Conservation (phyloP, 768 basidiomycete genomes). For the Pisolithus tinctorius region DNA sequence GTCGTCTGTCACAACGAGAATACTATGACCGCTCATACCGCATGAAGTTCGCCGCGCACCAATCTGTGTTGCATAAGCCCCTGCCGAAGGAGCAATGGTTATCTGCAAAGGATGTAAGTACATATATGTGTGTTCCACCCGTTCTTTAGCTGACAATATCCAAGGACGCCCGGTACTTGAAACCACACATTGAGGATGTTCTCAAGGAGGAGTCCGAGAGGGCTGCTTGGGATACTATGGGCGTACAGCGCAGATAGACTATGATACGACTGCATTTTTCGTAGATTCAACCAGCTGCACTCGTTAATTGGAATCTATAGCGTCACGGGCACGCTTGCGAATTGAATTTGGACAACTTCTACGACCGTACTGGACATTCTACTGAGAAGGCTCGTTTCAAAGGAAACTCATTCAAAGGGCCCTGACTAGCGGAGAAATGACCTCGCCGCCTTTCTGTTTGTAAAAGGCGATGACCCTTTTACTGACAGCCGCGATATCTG, state of each 20-base stretch:
- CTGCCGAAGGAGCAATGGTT: conserved; percentile 82
- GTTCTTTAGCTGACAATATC: conserved; percentile 6
- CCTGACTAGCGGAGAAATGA: conserved; percentile 71
- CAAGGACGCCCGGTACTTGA: conserved; percentile 89
- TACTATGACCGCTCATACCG: conserved; percentile 89
- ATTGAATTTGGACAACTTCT: not conserved
- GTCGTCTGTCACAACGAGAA: conserved; percentile 72
- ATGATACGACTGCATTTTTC: not conserved
- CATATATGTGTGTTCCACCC: not conserved
- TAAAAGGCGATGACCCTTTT: conserved; percentile 88
- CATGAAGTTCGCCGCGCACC: conserved; percentile 71
- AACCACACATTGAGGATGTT: conserved; percentile 68
- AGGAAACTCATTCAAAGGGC: conserved; percentile 39
- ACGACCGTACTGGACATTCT: conserved; percentile 4
- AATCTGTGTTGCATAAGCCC: conserved; percentile 68
- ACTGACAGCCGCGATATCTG: conserved; percentile 72
- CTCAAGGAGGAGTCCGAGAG: conserved; percentile 74
- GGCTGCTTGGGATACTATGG: conserved; percentile 70
- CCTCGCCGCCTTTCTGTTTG: conserved; percentile 64
- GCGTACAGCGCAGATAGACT: conserved; percentile 61
- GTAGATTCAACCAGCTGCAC: not conserved
- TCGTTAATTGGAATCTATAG: conserved; percentile 7
- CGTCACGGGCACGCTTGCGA: not conserved
- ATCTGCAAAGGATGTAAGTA: conserved; percentile 63
- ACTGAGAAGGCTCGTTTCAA: conserved; percentile 1